Percentiles rank a stretch among this genome's conserved stretches.
phyloP scores from a whole-genome alignment of 2,329 filamentous ascomycete species.

The Fusarium chuoi region DNA sequence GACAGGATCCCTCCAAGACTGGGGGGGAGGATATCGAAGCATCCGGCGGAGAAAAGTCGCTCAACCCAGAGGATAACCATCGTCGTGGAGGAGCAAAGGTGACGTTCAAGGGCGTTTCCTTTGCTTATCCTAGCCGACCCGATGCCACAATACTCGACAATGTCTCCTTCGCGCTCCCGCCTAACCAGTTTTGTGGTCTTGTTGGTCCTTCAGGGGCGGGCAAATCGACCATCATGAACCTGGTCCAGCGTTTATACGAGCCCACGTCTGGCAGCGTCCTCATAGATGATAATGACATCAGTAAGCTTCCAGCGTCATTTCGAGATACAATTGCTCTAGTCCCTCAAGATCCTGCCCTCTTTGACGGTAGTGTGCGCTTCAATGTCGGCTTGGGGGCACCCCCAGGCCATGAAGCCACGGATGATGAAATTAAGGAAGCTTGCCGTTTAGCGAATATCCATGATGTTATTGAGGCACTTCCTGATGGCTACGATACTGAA shows the following conservation, averaged over 20 bases:
- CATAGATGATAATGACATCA: conserved; percentile 58
- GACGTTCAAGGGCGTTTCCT: conserved; percentile 67
- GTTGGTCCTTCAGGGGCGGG: conserved; percentile 74
- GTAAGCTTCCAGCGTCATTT: conserved; percentile 53
- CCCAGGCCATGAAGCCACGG: conserved; percentile 63
- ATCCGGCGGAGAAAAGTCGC: conserved; percentile 40
- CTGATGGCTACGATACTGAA: conserved; percentile 73
- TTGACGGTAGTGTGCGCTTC: conserved; percentile 66
- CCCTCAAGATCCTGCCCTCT: conserved; percentile 66
- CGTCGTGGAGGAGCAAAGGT: conserved; percentile 55
- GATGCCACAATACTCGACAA: conserved; percentile 66
- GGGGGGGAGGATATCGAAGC: conserved; percentile 55
- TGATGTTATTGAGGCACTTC: conserved; percentile 71
- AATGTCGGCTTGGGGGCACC: conserved; percentile 65
- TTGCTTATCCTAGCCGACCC: conserved; percentile 72
- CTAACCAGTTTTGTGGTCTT: conserved; percentile 70
- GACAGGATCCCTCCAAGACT: conserved; percentile 13
- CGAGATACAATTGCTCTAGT: conserved; percentile 65
- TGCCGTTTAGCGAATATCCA: conserved; percentile 76
- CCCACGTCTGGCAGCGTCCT: conserved; percentile 53
- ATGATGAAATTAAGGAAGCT: conserved; percentile 72
- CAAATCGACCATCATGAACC: conserved; percentile 72
- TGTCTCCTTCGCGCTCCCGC: conserved; percentile 65
- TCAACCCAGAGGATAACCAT: conserved; percentile 29
- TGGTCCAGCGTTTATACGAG: conserved; percentile 61